Base-by-base conservation (phyloP, 73 alveolate species). In the Paramecium primaurelia region DNA sequence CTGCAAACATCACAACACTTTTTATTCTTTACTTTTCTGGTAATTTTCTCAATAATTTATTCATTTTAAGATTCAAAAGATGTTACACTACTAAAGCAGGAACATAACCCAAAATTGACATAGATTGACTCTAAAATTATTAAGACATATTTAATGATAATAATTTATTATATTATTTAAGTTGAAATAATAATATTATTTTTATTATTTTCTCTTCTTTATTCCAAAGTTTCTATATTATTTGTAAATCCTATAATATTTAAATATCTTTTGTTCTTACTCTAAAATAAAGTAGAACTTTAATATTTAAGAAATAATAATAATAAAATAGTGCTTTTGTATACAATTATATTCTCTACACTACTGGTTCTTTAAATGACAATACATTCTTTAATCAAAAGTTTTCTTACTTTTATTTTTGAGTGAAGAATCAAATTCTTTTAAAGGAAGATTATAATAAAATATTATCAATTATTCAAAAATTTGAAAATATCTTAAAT, bases 1-100 rank as follows among this genome's bases (percentile, higher is more conserved):
- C 94, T 32, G 94, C 94, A 32, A 89, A 89, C 94, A 89, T 89
- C 37, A 89, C 94, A 10, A 89, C 94, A 47, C 89, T 59, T 47
- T 26, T 80, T 45, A 80, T 49, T 25, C 49, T 80, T 12, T 80
- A 36, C 18, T 80, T 80, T 26, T 80, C 91, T 45, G 91, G 91
- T 22, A 80, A 80, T 26, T 80, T 42, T 28, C 91, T 40, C 34
- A 44, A 26, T 26, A 80, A 45, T 80, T 80, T 80, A 47, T 80
- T 80, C 44, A 44, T 45, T 49, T 80, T 80, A 3, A 71, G 18
- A 45, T 89, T 64, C 58, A 89, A 45, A 22, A 89, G 75, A 44
- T 89, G 94, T 37, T 89, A 22, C 11, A 89, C 80, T 3, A 89
- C 94, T 54, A 89, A 47, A 28, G 94, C 68, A 28, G 94, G 94